Conservation (phyloP, 1,284 basidiomycete species). For the Ustilago bromivora region DNA sequence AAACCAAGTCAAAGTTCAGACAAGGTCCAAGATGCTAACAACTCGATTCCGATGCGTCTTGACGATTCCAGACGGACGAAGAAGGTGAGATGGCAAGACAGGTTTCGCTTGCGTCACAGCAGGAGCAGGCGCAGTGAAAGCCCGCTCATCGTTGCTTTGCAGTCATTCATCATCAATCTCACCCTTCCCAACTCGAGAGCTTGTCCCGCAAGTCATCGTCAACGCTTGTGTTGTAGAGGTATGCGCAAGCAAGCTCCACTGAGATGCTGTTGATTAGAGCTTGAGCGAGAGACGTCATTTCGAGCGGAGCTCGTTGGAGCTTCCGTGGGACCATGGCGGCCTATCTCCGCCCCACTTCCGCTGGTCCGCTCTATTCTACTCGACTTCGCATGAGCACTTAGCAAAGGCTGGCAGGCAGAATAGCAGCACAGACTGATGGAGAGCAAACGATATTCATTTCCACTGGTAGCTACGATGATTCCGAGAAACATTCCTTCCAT, state of each 20-base stretch:
- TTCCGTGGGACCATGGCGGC: neutral
- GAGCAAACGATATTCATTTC: neutral
- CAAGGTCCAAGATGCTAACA: neutral
- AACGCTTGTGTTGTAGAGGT: neutral
- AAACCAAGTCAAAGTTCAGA: neutral
- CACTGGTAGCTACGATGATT: neutral
- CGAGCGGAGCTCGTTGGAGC: neutral
- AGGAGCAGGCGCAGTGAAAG: neutral
- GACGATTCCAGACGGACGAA: conserved; percentile 13
- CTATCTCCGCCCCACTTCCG: conserved; percentile 13
- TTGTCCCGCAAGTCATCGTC: neutral
- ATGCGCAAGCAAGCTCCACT: neutral
- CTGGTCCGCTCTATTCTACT: conserved; percentile 13
- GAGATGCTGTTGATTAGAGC: neutral
- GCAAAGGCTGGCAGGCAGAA: neutral
- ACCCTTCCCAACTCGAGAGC: neutral
- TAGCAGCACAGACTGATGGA: neutral
- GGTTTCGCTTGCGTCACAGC: neutral
- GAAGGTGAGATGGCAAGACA: conserved; percentile 20
- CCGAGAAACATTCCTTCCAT: conserved; percentile 1
- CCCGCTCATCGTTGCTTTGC: neutral
- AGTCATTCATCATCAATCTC: neutral
- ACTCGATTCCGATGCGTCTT: neutral
- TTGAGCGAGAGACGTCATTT: neutral
- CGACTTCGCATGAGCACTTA: conserved; percentile 9